A percentile compares a stretch with the other conserved stretches of the same genome.
Evolutionary conservation across 140 eudicot genomes (phyloP).

Genomic region (Bidens hawaiensis): DNA sequence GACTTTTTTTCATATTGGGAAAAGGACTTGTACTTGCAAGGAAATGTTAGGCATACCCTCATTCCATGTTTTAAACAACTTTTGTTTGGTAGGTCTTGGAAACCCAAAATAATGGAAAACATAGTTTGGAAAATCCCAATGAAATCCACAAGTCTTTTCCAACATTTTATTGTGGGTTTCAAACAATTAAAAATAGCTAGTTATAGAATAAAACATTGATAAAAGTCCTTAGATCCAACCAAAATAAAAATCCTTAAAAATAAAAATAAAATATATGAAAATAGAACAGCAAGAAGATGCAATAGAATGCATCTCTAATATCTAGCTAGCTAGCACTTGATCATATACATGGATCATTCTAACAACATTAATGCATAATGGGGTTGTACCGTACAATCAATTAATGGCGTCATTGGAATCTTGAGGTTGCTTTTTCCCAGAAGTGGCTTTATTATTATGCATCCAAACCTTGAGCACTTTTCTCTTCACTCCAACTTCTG

Average conservation of each 20-base stretch:
- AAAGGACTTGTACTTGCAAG: conserved; percentile 26
- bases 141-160: conserved; percentile 19
- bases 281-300: conserved; percentile 24
- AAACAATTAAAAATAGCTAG: neutral
- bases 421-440: conserved; percentile 57
- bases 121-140: conserved; percentile 19
- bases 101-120: conserved; percentile 9
- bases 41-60: conserved; percentile 21
- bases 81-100: conserved; percentile 19
- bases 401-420: conserved; percentile 41
- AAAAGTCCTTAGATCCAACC: conserved; percentile 11
- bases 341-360: conserved; percentile 28
- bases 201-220: neutral
- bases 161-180: neutral
- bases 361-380: conserved; percentile 25
- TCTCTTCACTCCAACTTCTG: conserved; percentile 78
- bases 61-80: conserved; percentile 29
- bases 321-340: conserved; percentile 13
- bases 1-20: conserved; percentile 15
- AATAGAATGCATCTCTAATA: conserved; percentile 27
- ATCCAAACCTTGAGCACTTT: conserved; percentile 94
- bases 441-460: conserved; percentile 81
- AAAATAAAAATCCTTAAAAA: too few relatives aligned
- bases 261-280: conserved; percentile 7
- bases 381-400: conserved; percentile 31